These are phyloP conservation scores for Cryptococcus hybrid DNA, from an alignment of 1,284 basidiomycete genomes.

Conservation along the genomic window DNA sequence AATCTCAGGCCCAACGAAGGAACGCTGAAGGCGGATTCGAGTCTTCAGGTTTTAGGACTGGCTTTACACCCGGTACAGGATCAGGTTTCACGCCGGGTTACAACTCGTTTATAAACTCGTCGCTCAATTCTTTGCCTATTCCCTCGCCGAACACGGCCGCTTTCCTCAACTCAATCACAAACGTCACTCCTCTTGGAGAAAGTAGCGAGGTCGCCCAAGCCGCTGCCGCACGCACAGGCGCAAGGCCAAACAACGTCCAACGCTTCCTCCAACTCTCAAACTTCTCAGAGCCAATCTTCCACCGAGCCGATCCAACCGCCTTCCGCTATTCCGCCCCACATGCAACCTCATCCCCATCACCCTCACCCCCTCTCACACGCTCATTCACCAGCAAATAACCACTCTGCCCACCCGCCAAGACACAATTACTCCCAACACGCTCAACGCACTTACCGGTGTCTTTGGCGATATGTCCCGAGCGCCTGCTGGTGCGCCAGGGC, in stretches of 20 bases:
- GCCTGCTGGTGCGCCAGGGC: constrained; percentile 5
- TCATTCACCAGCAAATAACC: no score
- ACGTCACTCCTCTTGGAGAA: constrained; percentile 56
- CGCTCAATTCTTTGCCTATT: constrained; percentile 58
- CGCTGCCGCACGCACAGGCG: neutral
- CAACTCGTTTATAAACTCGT: constrained; percentile 39
- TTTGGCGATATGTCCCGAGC: constrained; percentile 53
- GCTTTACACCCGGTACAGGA: constrained; percentile 62
- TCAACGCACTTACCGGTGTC: constrained; percentile 74
- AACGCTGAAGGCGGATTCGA: constrained; percentile 62
- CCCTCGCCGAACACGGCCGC: constrained; percentile 88
- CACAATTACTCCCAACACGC: constrained; percentile 88
- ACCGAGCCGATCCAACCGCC: constrained; percentile 20
- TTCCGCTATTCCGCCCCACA: constrained; percentile 32
- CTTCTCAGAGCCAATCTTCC: neutral
- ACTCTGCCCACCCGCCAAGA: constrained; percentile 40
- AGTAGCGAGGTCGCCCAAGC: constrained; percentile 17
- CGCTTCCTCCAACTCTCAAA: no score
- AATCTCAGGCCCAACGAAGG: neutral
- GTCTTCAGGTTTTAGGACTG: constrained; percentile 61
- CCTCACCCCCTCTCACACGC: constrained; percentile 18
- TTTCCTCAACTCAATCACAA: constrained; percentile 87
- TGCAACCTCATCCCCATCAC: constrained; percentile 27
- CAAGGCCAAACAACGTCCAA: no score
- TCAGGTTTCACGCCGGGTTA: constrained; percentile 76